Percentiles rank a stretch among this genome's conserved stretches.
Evolutionary conservation across 441 rosid genomes (phyloP).

Genomic region (Pelargonium australe): DNA sequence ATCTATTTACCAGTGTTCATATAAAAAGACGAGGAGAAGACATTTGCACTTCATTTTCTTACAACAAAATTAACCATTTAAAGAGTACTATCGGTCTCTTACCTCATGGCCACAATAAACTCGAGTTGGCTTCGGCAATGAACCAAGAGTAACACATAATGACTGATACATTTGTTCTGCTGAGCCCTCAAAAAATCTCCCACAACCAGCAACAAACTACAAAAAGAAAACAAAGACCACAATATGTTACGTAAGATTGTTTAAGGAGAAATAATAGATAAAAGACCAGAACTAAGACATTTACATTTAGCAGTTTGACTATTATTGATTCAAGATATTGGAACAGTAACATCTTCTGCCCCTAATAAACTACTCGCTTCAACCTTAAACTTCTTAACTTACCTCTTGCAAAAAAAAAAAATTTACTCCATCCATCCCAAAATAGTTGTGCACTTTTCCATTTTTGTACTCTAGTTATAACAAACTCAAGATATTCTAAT

Average conservation of each 20-base stretch:
- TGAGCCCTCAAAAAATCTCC: constrained; percentile 93
- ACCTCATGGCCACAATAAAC: constrained; percentile 96
- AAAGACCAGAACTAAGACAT: neutral
- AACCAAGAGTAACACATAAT: constrained; percentile 68
- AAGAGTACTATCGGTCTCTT: constrained; percentile 15
- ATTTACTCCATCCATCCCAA: neutral
- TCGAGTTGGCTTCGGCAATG: constrained; percentile 74
- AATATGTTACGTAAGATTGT: neutral
- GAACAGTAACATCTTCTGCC: neutral
- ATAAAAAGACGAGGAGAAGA: too few relatives aligned
- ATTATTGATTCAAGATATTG: neutral
- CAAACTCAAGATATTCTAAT: too few relatives aligned
- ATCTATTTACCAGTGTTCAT: neutral
- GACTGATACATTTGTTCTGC: constrained; percentile 95
- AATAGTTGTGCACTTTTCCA: too few relatives aligned
- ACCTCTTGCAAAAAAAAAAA: neutral
- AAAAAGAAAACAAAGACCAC: constrained; percentile 1
- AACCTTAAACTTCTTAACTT: neutral
- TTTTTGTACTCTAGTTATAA: too few relatives aligned
- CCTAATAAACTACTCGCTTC: neutral
- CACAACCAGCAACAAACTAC: constrained; percentile 90
- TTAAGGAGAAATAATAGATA: neutral
- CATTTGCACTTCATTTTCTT: too few relatives aligned
- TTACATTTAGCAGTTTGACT: neutral
- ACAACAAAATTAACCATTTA: neutral